Evolutionary conservation across 495 filamentous ascomycete species (phyloP), one percentile per base, ranked within the genome.

Genomic region (Hypoxylon lienhwacheense): DNA sequence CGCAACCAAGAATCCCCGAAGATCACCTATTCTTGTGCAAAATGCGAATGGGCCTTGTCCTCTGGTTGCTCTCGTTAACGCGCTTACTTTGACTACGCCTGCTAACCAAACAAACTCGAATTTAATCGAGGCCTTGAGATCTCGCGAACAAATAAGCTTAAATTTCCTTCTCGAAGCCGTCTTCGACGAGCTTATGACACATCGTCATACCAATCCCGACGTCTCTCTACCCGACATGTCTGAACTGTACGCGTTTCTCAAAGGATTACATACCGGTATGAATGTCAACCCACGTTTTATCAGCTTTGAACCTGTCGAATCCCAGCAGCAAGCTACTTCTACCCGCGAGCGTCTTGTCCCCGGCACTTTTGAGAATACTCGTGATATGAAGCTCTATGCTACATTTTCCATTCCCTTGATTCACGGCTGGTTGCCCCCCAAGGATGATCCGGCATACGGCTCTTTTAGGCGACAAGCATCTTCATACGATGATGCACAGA

Each of bases 31-130:
- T 26, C 75, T 98, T 17, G 82, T 92, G 2, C 92, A 98, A 63
- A 97, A 96, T 53, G 82, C 84, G 35, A 97, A 98, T 65, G 92
- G 92, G 1, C 93, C 93, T 8, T 98, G 93, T 64, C 93, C 93
- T 5, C 73, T 97, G 5, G 82, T 98, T 15, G 93, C 93, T 2
- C 80, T 98, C 1, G 91, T 98, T 43, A 98, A 98, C 66, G 91
- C 91, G 0, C 76, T 98, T 16, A 85, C 87, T 0, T 73, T 98
- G 16, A 88, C 88, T 7, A 90, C 90, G 1, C 82, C 85, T 19
- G 75, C 81, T 5, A 76, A 77, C 10, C 66, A 71, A 47, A 20
- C 67, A 1, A 77, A 83, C 21, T 87, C 90, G 3, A 84, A 84
- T 6, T 81, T 98, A 26, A 78, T 90, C 2, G 86, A 89, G 46